These are phyloP conservation scores for Aspergillus sp. DNA, from an alignment of 2,329 filamentous ascomycete species.

Conservation along the genomic window DNA sequence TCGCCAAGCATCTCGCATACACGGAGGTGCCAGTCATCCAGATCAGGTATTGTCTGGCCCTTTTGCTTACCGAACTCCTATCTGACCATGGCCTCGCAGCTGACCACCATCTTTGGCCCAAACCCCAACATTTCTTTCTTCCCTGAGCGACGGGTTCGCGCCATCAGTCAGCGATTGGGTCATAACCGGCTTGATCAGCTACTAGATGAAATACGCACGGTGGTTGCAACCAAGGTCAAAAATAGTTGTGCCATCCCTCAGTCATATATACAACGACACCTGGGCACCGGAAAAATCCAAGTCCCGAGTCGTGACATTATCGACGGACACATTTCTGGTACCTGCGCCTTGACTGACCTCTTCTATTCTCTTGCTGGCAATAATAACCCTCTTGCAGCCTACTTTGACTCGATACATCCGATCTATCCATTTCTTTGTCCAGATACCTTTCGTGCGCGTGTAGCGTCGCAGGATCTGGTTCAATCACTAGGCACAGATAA, in stretches of 20 bases:
- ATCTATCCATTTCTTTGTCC: constrained; percentile 45
- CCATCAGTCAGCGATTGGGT: constrained; percentile 9
- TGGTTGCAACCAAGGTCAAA: constrained; percentile 11
- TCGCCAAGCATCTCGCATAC: background rate
- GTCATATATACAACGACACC: background rate
- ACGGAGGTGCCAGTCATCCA: background rate
- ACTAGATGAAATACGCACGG: constrained; percentile 6
- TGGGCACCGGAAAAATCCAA: background rate
- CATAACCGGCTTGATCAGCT: constrained; percentile 10
- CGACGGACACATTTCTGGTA: background rate
- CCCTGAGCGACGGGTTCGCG: constrained; percentile 5
- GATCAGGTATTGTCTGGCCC: background rate
- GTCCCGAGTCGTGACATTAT: background rate
- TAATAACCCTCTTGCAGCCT: constrained; percentile 26
- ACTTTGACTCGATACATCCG: constrained; percentile 43
- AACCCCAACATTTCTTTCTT: constrained; percentile 15
- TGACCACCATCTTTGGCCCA: constrained; percentile 1
- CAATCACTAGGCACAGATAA: constrained; percentile 55
- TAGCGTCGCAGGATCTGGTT: constrained; percentile 51
- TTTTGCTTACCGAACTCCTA: background rate
- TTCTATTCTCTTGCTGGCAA: too few species aligned
- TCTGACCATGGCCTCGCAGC: background rate
- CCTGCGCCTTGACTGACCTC: too few species aligned
- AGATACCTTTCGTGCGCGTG: constrained; percentile 35
- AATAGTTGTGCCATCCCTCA: background rate